Conservation (phyloP, 2,329 filamentous ascomycete genomes). For the Amesomyces nigricolor region DNA sequence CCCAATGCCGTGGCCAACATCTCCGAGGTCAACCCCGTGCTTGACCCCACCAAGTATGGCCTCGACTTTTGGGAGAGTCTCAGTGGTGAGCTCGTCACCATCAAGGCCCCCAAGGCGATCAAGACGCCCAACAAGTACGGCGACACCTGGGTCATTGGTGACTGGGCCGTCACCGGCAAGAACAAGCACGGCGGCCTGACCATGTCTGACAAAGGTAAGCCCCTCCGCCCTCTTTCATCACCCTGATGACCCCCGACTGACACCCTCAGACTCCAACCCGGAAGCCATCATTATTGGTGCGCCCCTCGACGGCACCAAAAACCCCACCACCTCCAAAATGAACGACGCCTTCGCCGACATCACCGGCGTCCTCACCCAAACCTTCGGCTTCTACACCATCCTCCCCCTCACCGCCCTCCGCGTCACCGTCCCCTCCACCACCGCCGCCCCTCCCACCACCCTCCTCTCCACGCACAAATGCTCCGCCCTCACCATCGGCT, state of each 20-base stretch:
- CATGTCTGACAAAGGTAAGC: constrained; percentile 48
- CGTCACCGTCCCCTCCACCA: constrained; percentile 41
- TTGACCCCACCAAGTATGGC: constrained; percentile 57
- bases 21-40: constrained; percentile 53
- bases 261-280: constrained; percentile 56
- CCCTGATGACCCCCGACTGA: background rate
- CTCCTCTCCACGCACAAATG: constrained; percentile 53
- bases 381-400: constrained; percentile 64
- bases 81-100: constrained; percentile 60
- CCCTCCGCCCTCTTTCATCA: background rate
- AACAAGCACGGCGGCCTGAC: constrained; percentile 62
- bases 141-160: constrained; percentile 63
- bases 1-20: constrained; percentile 57
- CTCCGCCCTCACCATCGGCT: constrained; percentile 55
- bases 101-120: constrained; percentile 52
- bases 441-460: constrained; percentile 44
- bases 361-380: constrained; percentile 61
- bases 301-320: constrained; percentile 59
- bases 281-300: constrained; percentile 61
- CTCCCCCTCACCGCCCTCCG: constrained; percentile 56
- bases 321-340: constrained; percentile 54
- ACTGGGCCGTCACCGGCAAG: constrained; percentile 57
- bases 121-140: constrained; percentile 58
- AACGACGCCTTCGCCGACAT: constrained; percentile 61
- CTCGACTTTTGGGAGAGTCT: constrained; percentile 71